Percentiles rank a stretch among this genome's conserved stretches.
These are phyloP conservation scores for Citeromyces hawaiiensis DNA, from an alignment of 1,139 yeast genomes.

Conservation along the genomic window DNA sequence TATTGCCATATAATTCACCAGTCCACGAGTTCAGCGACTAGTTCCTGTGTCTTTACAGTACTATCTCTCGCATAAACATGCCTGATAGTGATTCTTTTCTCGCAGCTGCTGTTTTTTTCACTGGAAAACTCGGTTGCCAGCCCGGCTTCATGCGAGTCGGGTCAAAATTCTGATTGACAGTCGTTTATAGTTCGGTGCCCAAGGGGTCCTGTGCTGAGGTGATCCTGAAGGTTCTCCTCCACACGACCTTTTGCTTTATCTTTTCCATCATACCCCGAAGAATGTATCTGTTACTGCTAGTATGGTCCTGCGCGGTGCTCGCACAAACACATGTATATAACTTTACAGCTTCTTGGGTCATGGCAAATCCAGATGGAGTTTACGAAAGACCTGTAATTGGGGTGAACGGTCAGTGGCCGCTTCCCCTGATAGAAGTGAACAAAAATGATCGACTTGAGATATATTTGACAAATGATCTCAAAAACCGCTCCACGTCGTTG, in stretches of 20 bases:
- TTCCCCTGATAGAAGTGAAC: conserved; percentile 53
- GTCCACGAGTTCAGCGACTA: too few relatives aligned
- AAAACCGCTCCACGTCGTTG: conserved; percentile 38
- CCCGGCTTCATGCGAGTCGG: too few relatives aligned
- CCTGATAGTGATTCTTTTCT: too few relatives aligned
- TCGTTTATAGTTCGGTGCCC: too few relatives aligned
- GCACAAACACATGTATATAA: conserved; percentile 38
- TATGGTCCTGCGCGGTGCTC: conserved; percentile 1
- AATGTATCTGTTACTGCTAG: not conserved
- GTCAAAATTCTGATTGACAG: too few relatives aligned
- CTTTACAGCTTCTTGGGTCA: conserved; percentile 41
- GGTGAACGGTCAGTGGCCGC: conserved; percentile 61
- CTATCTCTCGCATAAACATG: too few relatives aligned
- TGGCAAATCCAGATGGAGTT: conserved; percentile 55
- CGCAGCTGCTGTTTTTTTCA: too few relatives aligned
- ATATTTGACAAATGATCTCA: conserved; percentile 45
- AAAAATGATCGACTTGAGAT: conserved; percentile 49
- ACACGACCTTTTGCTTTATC: not conserved
- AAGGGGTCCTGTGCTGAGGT: not conserved
- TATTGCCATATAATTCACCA: too few relatives aligned
- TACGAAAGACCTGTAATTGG: conserved; percentile 37
- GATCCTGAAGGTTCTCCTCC: not conserved
- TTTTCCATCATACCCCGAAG: not conserved
- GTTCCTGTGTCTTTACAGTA: too few relatives aligned
- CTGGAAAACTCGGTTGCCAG: too few relatives aligned